Base-by-base conservation (phyloP, 2,329 filamentous ascomycete species). In the Penicillium vulpinum region DNA sequence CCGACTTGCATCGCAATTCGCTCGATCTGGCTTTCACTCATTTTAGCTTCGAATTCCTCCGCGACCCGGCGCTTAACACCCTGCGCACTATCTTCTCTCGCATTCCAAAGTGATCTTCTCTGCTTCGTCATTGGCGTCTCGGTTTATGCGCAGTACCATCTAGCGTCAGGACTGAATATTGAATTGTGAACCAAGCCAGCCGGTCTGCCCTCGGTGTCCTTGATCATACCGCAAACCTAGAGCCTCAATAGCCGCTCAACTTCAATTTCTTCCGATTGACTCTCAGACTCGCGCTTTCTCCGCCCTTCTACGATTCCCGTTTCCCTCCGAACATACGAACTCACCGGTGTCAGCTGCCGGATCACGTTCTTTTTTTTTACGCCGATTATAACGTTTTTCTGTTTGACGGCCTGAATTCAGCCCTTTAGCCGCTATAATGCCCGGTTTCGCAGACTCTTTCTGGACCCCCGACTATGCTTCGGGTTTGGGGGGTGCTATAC, bases 381-480 rank as follows among this genome's bases (percentile, higher is more conserved):
- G 29, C 44, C 18, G n/a, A 46, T 44, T 41, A 10, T 18, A 44
- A 54, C 50, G 38, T 49, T 18, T 51, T 45, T 46, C 54, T 15
- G 33, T 6, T 33, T 21, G 18, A 49, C 36, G 13, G 41, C 18
- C 21, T 45, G 31, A 57, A 40, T n/a, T 33, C 44, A 40, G 39
- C 28, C n/a, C 41, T 26, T 33, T 40, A 49, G 39, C 51, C 45
- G 56, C 65, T 70, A 86, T 76, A 73, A 93, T 93, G 90, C 89
- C 90, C 67, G 86, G 90, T 69, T 97, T 99, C 78, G 88, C 92
- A 67, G 91, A 93, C 79, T 96, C 92, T 49, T 97, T 99, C 80
- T 99, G 94, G 94, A 96, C 94, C 61, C 86, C 86, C 73, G 94
- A 99, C 83, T 97, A 97, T 83, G 93, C 93, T 74, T 92, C 90